A percentile compares a stretch with the other conserved stretches of the same genome.
phyloP scores from a whole-genome alignment of 148 eudicot genomes.

The Camellia granthamiana region DNA sequence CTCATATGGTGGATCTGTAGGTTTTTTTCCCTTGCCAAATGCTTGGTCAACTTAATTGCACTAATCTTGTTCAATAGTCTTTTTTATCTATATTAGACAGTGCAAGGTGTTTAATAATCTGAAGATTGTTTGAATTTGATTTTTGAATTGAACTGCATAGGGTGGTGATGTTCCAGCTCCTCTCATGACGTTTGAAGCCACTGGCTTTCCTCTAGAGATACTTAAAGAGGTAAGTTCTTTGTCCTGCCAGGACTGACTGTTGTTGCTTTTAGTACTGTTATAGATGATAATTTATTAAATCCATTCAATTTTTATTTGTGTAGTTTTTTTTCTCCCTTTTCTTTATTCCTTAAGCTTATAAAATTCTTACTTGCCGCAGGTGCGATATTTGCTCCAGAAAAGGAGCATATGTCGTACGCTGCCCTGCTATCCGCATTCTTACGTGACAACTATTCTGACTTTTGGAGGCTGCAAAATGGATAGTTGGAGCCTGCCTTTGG shows the following conservation, averaged over 20 bases:
- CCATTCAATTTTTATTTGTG: conserved; percentile 6
- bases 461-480: conserved; percentile 97
- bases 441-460: conserved; percentile 63
- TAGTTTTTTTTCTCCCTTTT: conserved; percentile 18
- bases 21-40: conserved; percentile 13
- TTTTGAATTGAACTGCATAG: conserved; percentile 37
- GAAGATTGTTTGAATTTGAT: conserved; percentile 1
- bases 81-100: neutral
- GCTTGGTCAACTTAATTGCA: neutral
- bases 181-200: conserved; percentile 88
- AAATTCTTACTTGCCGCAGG: conserved; percentile 89
- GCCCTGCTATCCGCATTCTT: conserved; percentile 82
- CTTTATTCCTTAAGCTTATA: conserved; percentile 36
- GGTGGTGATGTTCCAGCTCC: conserved; percentile 97
- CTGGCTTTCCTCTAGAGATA: conserved; percentile 89
- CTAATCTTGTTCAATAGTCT: neutral
- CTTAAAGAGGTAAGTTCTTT: conserved; percentile 74
- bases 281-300: conserved; percentile 9
- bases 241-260: conserved; percentile 3
- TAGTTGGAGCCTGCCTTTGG: conserved; percentile 75
- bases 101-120: neutral
- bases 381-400: conserved; percentile 99
- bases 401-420: conserved; percentile 99
- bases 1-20: neutral
- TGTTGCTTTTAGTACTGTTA: neutral